Percentiles rank a stretch among this genome's conserved stretches.
These are phyloP conservation scores for Thuja plicata DNA, from an alignment of 83 land plant genomes.

Conservation along the genomic window DNA sequence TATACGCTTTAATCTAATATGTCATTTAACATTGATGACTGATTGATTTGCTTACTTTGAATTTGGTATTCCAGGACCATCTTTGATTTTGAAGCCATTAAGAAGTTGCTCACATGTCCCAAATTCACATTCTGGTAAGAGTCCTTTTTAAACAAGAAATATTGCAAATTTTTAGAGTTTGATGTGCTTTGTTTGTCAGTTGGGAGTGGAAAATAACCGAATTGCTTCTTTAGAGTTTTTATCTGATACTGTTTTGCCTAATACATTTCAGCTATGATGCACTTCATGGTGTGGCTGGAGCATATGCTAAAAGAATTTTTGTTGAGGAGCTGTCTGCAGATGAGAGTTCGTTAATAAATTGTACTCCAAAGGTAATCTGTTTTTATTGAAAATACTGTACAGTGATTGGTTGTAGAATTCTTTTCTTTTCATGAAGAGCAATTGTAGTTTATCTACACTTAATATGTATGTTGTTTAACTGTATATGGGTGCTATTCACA, in stretches of 20 bases:
- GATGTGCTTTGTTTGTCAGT: neutral
- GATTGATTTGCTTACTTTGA: neutral
- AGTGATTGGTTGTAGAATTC: neutral
- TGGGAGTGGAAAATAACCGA: neutral
- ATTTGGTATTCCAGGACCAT: constrained; percentile 63
- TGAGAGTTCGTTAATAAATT: constrained; percentile 81
- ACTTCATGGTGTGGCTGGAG: constrained; percentile 98
- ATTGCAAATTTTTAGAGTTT: neutral
- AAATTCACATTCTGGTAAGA: constrained; percentile 92
- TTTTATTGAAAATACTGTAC: neutral
- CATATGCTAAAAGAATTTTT: constrained; percentile 91
- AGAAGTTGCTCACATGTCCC: constrained; percentile 80
- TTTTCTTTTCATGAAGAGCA: neutral
- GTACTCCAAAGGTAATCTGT: constrained; percentile 76
- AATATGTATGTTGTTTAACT: neutral
- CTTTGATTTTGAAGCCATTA: constrained; percentile 88
- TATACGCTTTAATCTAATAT: neutral
- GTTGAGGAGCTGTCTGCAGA: constrained; percentile 92
- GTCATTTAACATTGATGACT: neutral
- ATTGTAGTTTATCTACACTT: neutral
- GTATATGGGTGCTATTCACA: constrained; percentile 1
- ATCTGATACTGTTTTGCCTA: constrained; percentile 12
- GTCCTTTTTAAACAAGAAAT: neutral
- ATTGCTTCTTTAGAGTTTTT: neutral
- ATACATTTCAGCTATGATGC: constrained; percentile 80